Evolutionary conservation across 768 basidiomycete genomes (phyloP), one percentile per base, ranked within the genome.

Genomic region (Mycena capillaripes): DNA sequence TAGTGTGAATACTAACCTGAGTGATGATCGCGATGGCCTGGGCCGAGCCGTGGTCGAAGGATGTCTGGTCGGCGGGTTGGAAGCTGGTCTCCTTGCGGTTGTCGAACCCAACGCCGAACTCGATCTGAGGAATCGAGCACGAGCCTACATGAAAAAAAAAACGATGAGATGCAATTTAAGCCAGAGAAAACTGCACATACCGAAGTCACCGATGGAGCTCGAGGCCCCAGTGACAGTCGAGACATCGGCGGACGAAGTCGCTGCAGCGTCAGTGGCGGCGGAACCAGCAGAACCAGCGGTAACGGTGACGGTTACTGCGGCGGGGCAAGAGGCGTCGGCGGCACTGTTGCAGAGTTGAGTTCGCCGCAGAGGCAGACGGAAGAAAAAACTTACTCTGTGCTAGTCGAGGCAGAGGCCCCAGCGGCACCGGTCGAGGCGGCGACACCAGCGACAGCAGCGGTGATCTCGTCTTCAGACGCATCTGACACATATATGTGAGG

Each of bases 1-100:
- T 12, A 29, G 38, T 77, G 36, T 42, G 29, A 14, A 38, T 25
- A 78, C 82, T 27, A 72, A 82, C 87, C 64, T 66, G 84, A 19
- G 89, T 86, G 81, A 91, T 91, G 78, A 91, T 89, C 73, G 81
- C 83, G 74, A 89, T 88, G 77, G 86, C 86, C 74, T 90, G 85
- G 23, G 90, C 90, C 17, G 90, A 90, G 48, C 89, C 88, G 74
- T 91, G 89, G 80, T 83, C 84, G 83, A 81, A 90, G 0, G 86
- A 86, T 7, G 86, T 79, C 77, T 82, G 76, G 78, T 91, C 88
- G 12, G 80, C 83, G 63, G 91, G 90, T 74, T 86, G 78, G 84
- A 91, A 92, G 79, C 85, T 84, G 11, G 89, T 91, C 77, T 91
- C 90, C 73, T 82, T 87, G 69, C 90, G 84, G 76, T 81, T 81